Conservation (phyloP, 768 basidiomycete genomes). For the Coprinopsis sp. region DNA sequence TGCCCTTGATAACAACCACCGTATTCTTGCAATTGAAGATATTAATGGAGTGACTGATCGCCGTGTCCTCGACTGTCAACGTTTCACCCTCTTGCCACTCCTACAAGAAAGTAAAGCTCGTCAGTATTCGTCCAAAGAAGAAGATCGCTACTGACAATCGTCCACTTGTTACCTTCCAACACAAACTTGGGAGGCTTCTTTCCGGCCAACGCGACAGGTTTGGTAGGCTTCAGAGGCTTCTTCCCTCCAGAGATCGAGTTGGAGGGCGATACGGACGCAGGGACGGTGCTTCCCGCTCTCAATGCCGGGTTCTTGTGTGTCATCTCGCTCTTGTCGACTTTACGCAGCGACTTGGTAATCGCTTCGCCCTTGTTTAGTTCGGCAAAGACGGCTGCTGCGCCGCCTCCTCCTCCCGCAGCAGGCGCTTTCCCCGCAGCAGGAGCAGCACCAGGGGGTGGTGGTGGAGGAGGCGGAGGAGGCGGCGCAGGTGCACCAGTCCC, state of each 20-base stretch:
- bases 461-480: constrained; percentile 53
- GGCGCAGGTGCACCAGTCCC: constrained; percentile 44
- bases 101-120: constrained; percentile 34
- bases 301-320: constrained; percentile 97
- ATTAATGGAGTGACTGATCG: constrained; percentile 81
- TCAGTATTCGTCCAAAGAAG: not conserved
- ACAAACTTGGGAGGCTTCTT: constrained; percentile 92
- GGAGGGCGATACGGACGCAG: constrained; percentile 28
- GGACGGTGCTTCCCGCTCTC: constrained; percentile 54
- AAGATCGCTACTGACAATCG: constrained; percentile 60
- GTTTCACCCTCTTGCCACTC: constrained; percentile 89
- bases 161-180: constrained; percentile 92
- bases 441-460: constrained; percentile 49
- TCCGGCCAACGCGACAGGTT: constrained; percentile 75
- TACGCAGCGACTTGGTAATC: constrained; percentile 86
- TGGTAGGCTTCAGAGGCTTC: constrained; percentile 76
- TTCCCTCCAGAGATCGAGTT: constrained; percentile 35
- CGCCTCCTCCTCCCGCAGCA: too few relatives aligned
- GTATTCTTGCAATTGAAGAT: constrained; percentile 87
- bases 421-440: too few relatives aligned
- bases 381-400: constrained; percentile 81
- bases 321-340: constrained; percentile 96
- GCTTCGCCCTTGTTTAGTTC: constrained; percentile 86
- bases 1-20: constrained; percentile 82
- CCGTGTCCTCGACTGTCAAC: constrained; percentile 70